phyloP scores from a whole-genome alignment of 257 asterid genomes.

The Solanum bulbocastanum region DNA sequence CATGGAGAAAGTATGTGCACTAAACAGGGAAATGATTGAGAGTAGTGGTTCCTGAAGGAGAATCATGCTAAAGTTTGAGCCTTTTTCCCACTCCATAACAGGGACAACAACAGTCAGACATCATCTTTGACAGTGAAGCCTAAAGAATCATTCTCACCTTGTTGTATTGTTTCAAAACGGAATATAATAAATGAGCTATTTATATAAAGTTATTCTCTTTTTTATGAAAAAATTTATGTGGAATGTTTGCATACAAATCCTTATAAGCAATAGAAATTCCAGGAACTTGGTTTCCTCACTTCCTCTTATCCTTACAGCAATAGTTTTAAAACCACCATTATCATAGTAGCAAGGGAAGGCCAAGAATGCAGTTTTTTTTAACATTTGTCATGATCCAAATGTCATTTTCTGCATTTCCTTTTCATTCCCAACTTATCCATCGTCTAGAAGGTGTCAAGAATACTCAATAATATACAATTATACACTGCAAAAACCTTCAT shows the following conservation, averaged over 20 bases:
- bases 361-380: neutral
- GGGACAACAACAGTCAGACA: neutral
- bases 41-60: neutral
- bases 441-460: neutral
- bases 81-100: neutral
- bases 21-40: neutral
- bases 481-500: neutral
- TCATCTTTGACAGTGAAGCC: neutral
- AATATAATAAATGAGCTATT: neutral
- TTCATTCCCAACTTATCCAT: neutral
- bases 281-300: neutral
- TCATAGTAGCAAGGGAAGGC: neutral
- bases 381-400: neutral
- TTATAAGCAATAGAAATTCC: neutral
- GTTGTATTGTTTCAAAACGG: neutral
- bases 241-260: neutral
- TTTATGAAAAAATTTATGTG: neutral
- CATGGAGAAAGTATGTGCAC: neutral
- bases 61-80: neutral
- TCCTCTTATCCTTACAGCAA: neutral
- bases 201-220: neutral
- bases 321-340: neutral
- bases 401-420: neutral
- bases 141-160: neutral
- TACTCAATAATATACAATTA: neutral